These are phyloP conservation scores for Penicillium sp. DNA, from an alignment of 2,329 filamentous ascomycete genomes.

Conservation along the genomic window DNA sequence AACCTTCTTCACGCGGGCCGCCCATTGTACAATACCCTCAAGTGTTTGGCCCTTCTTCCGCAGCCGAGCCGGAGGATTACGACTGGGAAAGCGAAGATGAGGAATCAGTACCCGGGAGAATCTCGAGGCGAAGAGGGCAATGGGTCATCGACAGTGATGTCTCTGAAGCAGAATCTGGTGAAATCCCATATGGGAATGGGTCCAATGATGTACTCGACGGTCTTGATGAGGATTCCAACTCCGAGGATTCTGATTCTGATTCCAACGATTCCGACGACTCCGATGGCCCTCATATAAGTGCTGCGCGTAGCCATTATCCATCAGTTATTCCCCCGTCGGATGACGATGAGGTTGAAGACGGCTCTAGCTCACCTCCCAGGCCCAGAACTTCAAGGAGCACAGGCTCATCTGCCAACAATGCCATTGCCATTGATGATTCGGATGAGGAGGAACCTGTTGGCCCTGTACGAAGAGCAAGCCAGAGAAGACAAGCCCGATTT, in stretches of 20 bases:
- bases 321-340: background rate
- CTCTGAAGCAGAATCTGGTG: constrained; percentile 1
- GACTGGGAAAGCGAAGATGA: background rate
- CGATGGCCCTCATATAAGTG: background rate
- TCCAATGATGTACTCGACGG: no score
- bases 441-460: constrained; percentile 27
- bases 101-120: background rate
- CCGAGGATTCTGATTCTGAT: background rate
- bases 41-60: background rate
- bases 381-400: constrained; percentile 1
- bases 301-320: background rate
- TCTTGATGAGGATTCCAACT: background rate
- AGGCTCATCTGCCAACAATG: constrained; percentile 13
- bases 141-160: constrained; percentile 20
- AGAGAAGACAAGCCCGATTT: constrained; percentile 18
- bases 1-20: background rate
- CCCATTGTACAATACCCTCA: background rate
- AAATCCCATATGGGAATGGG: background rate
- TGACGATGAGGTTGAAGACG: constrained; percentile 10
- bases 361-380: constrained; percentile 13
- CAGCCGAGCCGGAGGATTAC: background rate
- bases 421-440: constrained; percentile 24
- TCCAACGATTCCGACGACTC: background rate
- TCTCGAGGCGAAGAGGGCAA: background rate
- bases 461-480: constrained; percentile 20